Base-by-base conservation (phyloP, 768 basidiomycete species). In the Paxillus ammoniavirescens region DNA sequence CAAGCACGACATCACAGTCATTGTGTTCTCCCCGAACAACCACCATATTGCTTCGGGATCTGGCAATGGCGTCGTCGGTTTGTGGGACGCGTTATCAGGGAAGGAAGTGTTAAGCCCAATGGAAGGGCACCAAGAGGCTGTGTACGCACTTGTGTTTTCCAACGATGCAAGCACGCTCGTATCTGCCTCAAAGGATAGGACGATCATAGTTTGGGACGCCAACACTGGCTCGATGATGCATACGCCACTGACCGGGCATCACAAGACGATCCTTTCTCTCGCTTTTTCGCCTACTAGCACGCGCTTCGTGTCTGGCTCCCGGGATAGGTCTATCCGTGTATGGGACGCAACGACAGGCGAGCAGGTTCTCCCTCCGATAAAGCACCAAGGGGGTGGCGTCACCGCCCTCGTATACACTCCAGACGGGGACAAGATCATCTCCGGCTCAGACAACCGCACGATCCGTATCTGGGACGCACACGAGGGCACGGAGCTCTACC, bases 141-240 rank as follows among this genome's bases (percentile, higher is more conserved):
- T 72, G 37, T 69, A 61, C 42, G 55, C 49, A 2, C 65, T 72
- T 7, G 72, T 45, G 8, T 72, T 70, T 47, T 73, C 71, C 8
- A 58, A 52, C 37, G 66, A 72, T 43, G 69, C 50, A 3, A 54
- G 6, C 10, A 35, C 47, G 28, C 54, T 69, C 13, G 60, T 69
- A 14, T 69, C 68, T 5, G 65, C 54, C 2, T 68, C 66, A 3
- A 53, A 61, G 18, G 64, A 68, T 41, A 55, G 59, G 41, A 62
- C 59, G 18, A 64, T 71, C 53, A 23, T 67, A 38, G 15, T 67
- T 18, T 71, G 68, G 69, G 52, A 69, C 30, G 41, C 46, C 4
- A 17, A 42, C 6, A 58, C 59, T 18, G 57, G 61, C 2, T 54
- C 55, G 4, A 50, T 59, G 52, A 9, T 49, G 2, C 57, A 61